These are phyloP conservation scores for Ophiostoma australiae DNA, from an alignment of 2,329 filamentous ascomycete species.

Conservation along the genomic window DNA sequence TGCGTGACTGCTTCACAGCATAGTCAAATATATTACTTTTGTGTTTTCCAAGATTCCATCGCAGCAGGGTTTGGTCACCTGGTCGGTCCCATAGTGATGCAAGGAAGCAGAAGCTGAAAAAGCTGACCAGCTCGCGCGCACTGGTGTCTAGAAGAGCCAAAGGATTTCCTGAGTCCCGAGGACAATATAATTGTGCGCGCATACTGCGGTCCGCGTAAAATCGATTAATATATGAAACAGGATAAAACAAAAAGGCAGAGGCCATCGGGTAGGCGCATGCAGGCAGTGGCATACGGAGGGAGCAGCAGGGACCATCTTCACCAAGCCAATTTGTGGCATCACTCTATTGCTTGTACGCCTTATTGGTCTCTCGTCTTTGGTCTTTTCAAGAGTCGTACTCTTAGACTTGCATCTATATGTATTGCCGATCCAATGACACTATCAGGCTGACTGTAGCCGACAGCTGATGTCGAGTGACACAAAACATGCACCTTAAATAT, in stretches of 20 bases:
- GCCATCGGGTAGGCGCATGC: background rate
- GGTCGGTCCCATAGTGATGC: background rate
- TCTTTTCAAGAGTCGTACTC: no score
- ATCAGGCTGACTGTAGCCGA: background rate
- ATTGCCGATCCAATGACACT: no score
- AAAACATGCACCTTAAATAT: background rate
- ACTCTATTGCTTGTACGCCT: background rate
- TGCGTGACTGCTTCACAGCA: background rate
- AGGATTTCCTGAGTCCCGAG: background rate
- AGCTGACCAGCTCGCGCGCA: background rate
- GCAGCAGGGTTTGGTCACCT: constrained; percentile 5
- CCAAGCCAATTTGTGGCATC: constrained; percentile 2
- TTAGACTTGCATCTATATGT: no score
- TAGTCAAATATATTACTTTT: background rate
- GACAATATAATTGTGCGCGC: background rate
- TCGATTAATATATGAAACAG: background rate
- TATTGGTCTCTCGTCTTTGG: background rate
- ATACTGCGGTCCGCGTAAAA: background rate
- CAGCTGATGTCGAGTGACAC: background rate
- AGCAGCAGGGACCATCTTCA: background rate
- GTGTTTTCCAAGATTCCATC: background rate
- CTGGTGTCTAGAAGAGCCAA: background rate
- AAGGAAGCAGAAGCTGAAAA: background rate
- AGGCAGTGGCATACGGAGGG: background rate
- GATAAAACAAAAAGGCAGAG: background rate